Percentiles rank a stretch among this genome's conserved stretches.
These are phyloP conservation scores for Venturia asperata DNA, from an alignment of 2,329 filamentous ascomycete species.

Conservation along the genomic window DNA sequence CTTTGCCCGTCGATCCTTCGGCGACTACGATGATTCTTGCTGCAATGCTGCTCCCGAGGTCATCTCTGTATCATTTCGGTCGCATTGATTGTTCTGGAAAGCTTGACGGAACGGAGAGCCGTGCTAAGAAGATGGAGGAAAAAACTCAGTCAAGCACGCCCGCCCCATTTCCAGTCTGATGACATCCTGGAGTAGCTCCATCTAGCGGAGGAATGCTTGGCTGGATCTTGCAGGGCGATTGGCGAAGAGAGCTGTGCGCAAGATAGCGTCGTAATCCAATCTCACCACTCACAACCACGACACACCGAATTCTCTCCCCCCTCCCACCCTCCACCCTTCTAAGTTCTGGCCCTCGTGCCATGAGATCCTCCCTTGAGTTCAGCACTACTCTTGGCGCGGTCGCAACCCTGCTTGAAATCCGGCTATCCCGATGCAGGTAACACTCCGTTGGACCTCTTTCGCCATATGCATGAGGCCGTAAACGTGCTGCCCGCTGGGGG, in stretches of 20 bases:
- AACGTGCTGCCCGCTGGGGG: slow-evolving; percentile 10
- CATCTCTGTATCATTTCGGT: not conserved
- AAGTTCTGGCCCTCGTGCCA: not conserved
- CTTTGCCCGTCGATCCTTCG: slow-evolving; percentile 2
- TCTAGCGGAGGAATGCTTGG: not conserved
- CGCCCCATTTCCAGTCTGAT: not conserved
- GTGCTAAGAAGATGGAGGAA: not conserved
- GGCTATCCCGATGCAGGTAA: slow-evolving; percentile 3
- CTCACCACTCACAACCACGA: slow-evolving; percentile 12
- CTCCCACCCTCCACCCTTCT: too few species aligned
- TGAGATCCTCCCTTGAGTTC: not conserved
- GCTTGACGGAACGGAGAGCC: not conserved
- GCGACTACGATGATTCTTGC: not conserved
- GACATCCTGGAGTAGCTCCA: not conserved
- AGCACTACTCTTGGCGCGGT: not conserved
- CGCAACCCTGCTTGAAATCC: not conserved
- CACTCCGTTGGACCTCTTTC: not conserved
- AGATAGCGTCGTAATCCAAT: not conserved
- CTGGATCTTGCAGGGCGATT: slow-evolving; percentile 5
- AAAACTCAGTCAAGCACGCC: not conserved
- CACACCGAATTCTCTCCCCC: not conserved
- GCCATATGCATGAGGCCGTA: not conserved
- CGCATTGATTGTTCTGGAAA: slow-evolving; percentile 3
- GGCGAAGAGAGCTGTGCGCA: not conserved
- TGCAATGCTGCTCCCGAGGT: too few species aligned